phyloP scores from a whole-genome alignment of 1,284 basidiomycete genomes.

The Ustilago hordei region DNA sequence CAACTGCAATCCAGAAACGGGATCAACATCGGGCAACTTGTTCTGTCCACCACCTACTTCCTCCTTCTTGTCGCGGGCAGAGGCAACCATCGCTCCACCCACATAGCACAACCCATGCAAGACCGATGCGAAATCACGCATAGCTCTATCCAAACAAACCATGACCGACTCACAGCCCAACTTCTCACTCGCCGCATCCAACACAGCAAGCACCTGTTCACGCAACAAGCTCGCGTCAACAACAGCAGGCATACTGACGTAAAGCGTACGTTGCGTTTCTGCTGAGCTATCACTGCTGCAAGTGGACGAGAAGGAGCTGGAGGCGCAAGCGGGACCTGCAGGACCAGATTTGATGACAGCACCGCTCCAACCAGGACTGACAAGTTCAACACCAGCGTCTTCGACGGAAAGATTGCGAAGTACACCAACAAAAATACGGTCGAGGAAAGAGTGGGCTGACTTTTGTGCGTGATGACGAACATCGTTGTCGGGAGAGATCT shows the following conservation, averaged over 20 bases:
- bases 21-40: slow-evolving; percentile 25
- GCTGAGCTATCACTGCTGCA: slow-evolving; percentile 36
- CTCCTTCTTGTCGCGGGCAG: slow-evolving; percentile 13
- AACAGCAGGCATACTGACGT: slow-evolving; percentile 58
- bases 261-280: slow-evolving; percentile 55
- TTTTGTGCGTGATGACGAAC: slow-evolving; percentile 55
- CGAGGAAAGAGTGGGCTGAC: slow-evolving; percentile 54
- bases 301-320: slow-evolving; percentile 25
- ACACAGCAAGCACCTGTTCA: slow-evolving; percentile 58
- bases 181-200: slow-evolving; percentile 61
- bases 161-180: slow-evolving; percentile 56
- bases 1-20: slow-evolving; percentile 31
- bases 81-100: slow-evolving; percentile 56
- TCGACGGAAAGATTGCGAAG: slow-evolving; percentile 34
- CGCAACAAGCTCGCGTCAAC: slow-evolving; percentile 50
- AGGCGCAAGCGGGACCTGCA: neutral
- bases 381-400: slow-evolving; percentile 61
- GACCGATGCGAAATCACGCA: slow-evolving; percentile 52
- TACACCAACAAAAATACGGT: slow-evolving; percentile 52
- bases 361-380: slow-evolving; percentile 61
- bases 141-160: slow-evolving; percentile 50
- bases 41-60: slow-evolving; percentile 5
- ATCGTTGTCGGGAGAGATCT: slow-evolving; percentile 59
- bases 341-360: slow-evolving; percentile 54
- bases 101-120: slow-evolving; percentile 65